These are phyloP conservation scores for Phytophthora sp. DNA, from an alignment of 352 stramenopile genomes.

Conservation along the genomic window DNA sequence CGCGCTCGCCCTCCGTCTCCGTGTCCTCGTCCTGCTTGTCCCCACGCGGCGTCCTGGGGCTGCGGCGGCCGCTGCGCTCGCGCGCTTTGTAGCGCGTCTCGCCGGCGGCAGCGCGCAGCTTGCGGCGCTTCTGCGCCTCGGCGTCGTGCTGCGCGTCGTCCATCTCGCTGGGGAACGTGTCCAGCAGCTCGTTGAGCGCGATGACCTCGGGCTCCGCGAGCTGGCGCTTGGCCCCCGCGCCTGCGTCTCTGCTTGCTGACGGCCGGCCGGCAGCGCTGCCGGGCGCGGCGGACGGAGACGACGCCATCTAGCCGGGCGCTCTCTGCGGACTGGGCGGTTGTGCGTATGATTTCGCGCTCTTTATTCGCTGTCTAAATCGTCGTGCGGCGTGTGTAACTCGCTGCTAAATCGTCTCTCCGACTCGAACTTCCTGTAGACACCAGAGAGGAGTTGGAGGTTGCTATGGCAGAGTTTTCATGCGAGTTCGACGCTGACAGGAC, in stretches of 20 bases:
- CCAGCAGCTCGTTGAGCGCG: slow-evolving; percentile 70
- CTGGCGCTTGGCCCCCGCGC: slow-evolving; percentile 22
- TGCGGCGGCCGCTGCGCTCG: not conserved
- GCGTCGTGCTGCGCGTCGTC: slow-evolving; percentile 42
- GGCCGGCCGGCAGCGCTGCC: not conserved
- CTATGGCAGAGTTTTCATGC: too few relatives aligned
- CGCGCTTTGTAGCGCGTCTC: not conserved
- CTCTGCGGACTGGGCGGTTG: not conserved
- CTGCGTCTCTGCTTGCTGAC: slow-evolving; percentile 11
- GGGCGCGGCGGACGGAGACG: slow-evolving; percentile 1
- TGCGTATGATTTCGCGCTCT: too few relatives aligned
- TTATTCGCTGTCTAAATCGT: too few relatives aligned
- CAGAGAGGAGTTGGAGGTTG: too few relatives aligned
- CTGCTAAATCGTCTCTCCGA: too few relatives aligned
- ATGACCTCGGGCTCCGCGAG: slow-evolving; percentile 63
- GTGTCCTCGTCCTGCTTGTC: slow-evolving; percentile 24
- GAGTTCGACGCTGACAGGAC: too few relatives aligned
- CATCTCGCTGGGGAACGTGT: slow-evolving; percentile 62
- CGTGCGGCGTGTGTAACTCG: too few relatives aligned
- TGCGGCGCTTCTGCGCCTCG: slow-evolving; percentile 16
- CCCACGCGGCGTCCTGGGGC: slow-evolving; percentile 3
- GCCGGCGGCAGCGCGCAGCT: not conserved
- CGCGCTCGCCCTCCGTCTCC: slow-evolving; percentile 12
- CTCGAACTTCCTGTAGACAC: too few relatives aligned
- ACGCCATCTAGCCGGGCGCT: slow-evolving; percentile 9